Base-by-base conservation (phyloP, 2,329 filamentous ascomycete genomes). In the Ophiognomonia clavigignenti-juglandacearum region DNA sequence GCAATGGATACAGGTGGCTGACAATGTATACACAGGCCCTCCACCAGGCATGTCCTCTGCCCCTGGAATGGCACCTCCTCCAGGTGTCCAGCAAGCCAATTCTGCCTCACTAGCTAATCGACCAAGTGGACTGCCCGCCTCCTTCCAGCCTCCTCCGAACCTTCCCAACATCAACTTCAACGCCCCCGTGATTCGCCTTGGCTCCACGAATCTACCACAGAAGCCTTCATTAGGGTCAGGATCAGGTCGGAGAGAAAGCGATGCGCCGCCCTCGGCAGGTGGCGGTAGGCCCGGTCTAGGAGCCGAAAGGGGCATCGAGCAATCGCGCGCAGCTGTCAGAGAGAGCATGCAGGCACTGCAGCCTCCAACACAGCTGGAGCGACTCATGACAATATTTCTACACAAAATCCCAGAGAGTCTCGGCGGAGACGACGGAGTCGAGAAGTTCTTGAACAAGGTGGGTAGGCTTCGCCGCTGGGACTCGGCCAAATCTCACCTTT, bases 151-250 rank as follows among this genome's bases (percentile, higher is more conserved):
- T 40, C 91, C 92, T 9, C 75, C 87, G 42, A 96, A 93, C 63
- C 88, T 96, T 78, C 90, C 92, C 43, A 95, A 95, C 65, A 96
- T 98, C 74, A 96, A 98, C 72, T 96, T 97, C 73, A 95, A 88
- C 61, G 93, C 93, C 29, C 91, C 92, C 47, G 90, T 97, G 51
- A 97, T 98, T 61, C 87, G 93, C 46, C 78, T 98, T 38, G 93
- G 92, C 35, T 92, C 90, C 11, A 54, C 52, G 22, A 54, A 57
- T 1, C 79, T 84, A 4, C 79, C 82, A 3, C 68, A 78, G n/a
- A 88, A 88, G 60, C 73, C 83, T 22, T 63, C 67, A 10, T 60
- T 65, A 0, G 62, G 71, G 6, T 57, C 63, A 10, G 54, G 57
- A 22, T 58, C 64, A 19, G 70, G 74, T 16, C 68, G 74, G 43